Evolutionary conservation across 75 land plant species (phyloP), one percentile per base, ranked within the genome.

Genomic region (Chamaecyparis obtusa): DNA sequence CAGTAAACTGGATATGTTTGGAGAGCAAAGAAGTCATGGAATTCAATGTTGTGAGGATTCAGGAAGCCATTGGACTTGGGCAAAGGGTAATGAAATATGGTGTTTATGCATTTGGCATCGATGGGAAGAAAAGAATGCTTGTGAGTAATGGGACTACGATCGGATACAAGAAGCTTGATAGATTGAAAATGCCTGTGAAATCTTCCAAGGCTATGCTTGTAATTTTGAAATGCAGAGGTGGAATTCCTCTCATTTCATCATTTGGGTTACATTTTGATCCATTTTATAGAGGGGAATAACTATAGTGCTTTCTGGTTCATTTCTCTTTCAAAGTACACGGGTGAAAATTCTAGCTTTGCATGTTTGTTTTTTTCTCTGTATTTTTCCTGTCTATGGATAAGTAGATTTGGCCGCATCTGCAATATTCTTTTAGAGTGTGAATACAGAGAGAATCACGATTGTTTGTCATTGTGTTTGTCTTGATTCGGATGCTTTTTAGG

Each of bases 81-180:
- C 98, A 98, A 86, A 92, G 99, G 56, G 91, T 96, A 35, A 86
- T 60, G 81, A 44, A 84, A 49, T 93, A 98, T 88, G 88, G 90
- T 83, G 86, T 96, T 32, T 93, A 88, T 33, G 94, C 79, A 33
- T 24, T 24, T 5, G 89, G 93, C 51, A 41, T 69, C 19, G 82
- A 21, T 43, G 92, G 87, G 32, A 56, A 37, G 15, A 1, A 76
- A 10, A 74, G 21, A 27, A 92, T 76, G 46, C 46, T 64, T 54
- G 90, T 96, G 24, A 90, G 85, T 24, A 74, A 85, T 0, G 99
- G 95, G 27, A 98, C 93, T 55, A 98, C 99, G 33, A 91, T 98
- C 27, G 99, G 99, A 21, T 88, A 95, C 89, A 98, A 98, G 92
- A 93, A 90, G 85, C 92, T 98, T n/a, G 93, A 96, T 87, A 88